Conservation (phyloP, 2,329 filamentous ascomycete genomes). For the Stagonosporopsis cucurbitacearum region DNA sequence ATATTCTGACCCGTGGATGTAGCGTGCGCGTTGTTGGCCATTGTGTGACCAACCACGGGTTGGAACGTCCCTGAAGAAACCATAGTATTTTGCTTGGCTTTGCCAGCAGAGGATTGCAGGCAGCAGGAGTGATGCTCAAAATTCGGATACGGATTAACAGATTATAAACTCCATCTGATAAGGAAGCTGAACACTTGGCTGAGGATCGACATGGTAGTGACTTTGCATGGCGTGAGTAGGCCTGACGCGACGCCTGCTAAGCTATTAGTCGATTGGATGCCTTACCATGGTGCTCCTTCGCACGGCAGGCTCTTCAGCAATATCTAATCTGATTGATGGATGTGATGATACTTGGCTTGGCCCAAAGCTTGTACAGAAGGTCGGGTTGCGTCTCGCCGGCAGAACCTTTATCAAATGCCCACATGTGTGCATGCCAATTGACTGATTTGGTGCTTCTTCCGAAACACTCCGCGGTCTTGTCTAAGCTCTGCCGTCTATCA, state of each 20-base stretch:
- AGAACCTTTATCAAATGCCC: neutral
- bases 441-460: neutral
- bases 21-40: neutral
- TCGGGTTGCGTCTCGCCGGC: neutral
- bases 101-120: neutral
- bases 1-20: neutral
- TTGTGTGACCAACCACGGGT: neutral
- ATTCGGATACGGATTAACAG: neutral
- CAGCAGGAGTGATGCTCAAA: neutral
- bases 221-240: neutral
- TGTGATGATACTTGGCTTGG: neutral
- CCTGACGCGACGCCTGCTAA: conserved; percentile 2
- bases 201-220: neutral
- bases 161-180: conserved; percentile 2
- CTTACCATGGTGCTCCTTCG: conserved; percentile 1
- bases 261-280: neutral
- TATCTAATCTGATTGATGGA: conserved; percentile 7
- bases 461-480: neutral
- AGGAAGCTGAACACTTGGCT: neutral
- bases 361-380: neutral
- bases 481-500: neutral
- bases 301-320: neutral
- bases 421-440: neutral
- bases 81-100: neutral
- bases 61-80: neutral